Evolutionary conservation across 139 green algal species (phyloP).

Genomic region (Deuterostichococcus epilithicus): DNA sequence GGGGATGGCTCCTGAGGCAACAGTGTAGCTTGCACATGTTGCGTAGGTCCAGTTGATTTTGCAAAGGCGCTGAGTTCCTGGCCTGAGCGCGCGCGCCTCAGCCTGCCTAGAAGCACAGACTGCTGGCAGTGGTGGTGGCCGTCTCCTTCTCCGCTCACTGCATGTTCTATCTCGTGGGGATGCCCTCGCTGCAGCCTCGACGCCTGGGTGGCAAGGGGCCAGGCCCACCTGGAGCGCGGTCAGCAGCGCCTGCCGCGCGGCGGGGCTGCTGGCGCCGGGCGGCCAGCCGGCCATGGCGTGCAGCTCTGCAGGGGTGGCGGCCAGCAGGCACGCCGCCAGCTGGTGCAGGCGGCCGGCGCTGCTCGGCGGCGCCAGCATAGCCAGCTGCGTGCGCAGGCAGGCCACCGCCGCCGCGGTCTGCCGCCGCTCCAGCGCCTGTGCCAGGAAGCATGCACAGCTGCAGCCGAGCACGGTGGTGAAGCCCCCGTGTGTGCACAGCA

Average conservation of each 20-base stretch:
- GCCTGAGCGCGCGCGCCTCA: no score
- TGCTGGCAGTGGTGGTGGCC: no score
- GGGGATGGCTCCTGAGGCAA: no score
- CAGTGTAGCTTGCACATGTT: no score
- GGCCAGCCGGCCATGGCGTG: neutral
- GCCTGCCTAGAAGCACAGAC: no score
- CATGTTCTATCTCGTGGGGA: no score
- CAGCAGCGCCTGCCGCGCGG: conserved; percentile 25
- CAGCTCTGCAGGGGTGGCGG: neutral
- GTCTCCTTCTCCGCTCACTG: no score
- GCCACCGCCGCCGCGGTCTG: neutral
- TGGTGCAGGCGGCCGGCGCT: neutral
- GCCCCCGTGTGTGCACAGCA: no score
- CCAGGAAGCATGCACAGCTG: conserved; percentile 33
- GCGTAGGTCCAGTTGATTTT: conserved; percentile 41
- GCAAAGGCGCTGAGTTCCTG: conserved; percentile 27
- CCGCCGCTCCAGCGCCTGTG: conserved; percentile 33
- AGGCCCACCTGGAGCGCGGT: conserved; percentile 27
- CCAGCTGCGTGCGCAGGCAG: neutral
- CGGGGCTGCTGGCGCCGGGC: neutral
- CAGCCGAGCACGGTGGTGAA: conserved; percentile 26
- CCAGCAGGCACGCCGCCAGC: neutral
- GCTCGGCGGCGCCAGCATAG: neutral
- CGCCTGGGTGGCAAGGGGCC: neutral
- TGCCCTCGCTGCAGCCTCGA: no score